Evolutionary conservation across 176 grass and related monocot species (phyloP).

Genomic region (Zoysia japonica): DNA sequence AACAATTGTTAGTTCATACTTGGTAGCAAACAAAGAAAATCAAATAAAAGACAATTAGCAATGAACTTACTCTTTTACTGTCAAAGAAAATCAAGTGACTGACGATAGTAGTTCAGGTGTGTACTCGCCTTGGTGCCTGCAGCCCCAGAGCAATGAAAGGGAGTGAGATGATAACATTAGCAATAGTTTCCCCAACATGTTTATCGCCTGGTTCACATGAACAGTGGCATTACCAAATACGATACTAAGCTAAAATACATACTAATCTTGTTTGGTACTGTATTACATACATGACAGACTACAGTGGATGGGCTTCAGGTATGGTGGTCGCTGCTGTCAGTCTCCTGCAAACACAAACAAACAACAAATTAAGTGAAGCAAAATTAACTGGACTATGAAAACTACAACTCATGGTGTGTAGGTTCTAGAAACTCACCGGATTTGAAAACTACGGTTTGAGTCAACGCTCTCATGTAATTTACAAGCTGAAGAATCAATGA

Average conservation of each 20-base stretch:
- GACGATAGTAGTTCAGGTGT: conserved; percentile 17
- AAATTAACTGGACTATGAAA: not conserved
- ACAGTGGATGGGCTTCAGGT: conserved; percentile 78
- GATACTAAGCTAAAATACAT: not conserved
- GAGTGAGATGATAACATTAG: conserved; percentile 82
- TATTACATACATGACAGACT: conserved; percentile 67
- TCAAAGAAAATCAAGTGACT: not conserved
- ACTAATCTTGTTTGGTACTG: not conserved
- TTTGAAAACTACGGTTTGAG: conserved; percentile 53
- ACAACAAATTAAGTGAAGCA: conserved; percentile 1
- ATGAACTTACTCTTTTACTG: not conserved
- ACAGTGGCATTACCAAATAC: conserved; percentile 14
- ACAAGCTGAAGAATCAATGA: conserved; percentile 35
- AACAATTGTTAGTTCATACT: conserved; percentile 55
- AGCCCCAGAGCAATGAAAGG: conserved; percentile 88
- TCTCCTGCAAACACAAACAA: conserved; percentile 52
- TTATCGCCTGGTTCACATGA: conserved; percentile 65
- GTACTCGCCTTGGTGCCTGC: conserved; percentile 70
- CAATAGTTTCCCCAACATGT: conserved; percentile 75
- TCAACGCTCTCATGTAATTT: conserved; percentile 29
- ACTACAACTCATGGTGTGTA: not conserved
- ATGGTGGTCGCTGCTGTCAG: conserved; percentile 75
- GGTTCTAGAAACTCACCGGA: conserved; percentile 41
- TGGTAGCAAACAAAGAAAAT: conserved; percentile 6
- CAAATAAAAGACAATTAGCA: conserved; percentile 5